phyloP scores from a whole-genome alignment of 192 early-diverging fungal species.

The Umbelopsis ramanniana region DNA sequence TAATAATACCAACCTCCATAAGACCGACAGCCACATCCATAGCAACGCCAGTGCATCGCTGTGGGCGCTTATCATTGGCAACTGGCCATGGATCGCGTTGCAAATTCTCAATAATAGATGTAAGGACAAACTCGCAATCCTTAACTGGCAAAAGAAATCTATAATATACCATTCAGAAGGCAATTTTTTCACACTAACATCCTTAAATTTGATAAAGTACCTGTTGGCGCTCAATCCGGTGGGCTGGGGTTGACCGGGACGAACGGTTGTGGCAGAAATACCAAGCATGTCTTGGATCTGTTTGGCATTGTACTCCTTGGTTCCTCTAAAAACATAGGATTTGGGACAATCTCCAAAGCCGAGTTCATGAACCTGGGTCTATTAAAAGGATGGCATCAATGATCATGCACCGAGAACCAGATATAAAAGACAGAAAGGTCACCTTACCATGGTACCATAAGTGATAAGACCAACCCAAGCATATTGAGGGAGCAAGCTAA shows the following conservation, averaged over 20 bases:
- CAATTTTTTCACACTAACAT: background rate
- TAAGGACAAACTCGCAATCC: conserved; percentile 96
- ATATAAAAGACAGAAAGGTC: background rate
- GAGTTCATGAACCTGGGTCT: conserved; percentile 96
- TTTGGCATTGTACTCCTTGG: conserved; percentile 93
- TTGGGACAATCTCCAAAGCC: conserved; percentile 96
- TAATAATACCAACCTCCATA: conserved; percentile 65
- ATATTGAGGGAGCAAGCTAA: conserved; percentile 90
- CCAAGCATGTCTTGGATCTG: conserved; percentile 99
- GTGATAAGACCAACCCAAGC: conserved; percentile 96
- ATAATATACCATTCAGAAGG: background rate
- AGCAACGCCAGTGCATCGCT: conserved; percentile 95
- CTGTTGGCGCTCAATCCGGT: conserved; percentile 56
- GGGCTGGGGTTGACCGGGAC: conserved; percentile 45
- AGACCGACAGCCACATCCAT: conserved; percentile 91
- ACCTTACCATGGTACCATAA: conserved; percentile 92
- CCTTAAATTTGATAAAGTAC: conserved; percentile 36
- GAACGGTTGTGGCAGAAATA: conserved; percentile 53
- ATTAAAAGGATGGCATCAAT: conserved; percentile 24
- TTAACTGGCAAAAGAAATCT: conserved; percentile 91
- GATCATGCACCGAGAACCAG: background rate
- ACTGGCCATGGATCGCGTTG: conserved; percentile 99
- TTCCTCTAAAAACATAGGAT: conserved; percentile 96
- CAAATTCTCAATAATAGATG: conserved; percentile 92
- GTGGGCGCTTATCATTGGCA: conserved; percentile 83